Evolutionary conservation across 2,329 filamentous ascomycete species (phyloP).

Genomic region (Hypoxylon sp.): DNA sequence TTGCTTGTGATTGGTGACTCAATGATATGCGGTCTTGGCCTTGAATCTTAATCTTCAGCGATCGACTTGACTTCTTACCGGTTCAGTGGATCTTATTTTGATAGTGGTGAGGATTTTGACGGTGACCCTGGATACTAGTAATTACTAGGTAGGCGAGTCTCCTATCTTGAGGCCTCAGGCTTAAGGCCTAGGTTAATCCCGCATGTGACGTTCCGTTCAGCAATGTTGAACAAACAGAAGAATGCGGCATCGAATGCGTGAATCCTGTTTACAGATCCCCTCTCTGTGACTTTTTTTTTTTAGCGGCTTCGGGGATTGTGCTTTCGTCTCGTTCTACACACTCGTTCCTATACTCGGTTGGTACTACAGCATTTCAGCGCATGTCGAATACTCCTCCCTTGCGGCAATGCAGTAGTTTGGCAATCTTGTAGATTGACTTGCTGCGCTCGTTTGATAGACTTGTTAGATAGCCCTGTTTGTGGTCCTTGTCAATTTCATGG

Average conservation of each 20-base stretch:
- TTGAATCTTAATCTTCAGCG: slow-evolving; percentile 34
- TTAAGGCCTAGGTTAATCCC: slow-evolving; percentile 1
- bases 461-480: slow-evolving; percentile 22
- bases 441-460: slow-evolving; percentile 21
- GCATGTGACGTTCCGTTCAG: slow-evolving; percentile 36
- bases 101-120: slow-evolving; percentile 6
- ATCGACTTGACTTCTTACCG: slow-evolving; percentile 39
- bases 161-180: slow-evolving; percentile 29
- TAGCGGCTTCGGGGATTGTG: slow-evolving; percentile 4
- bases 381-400: slow-evolving; percentile 14
- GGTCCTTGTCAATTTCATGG: slow-evolving; percentile 20
- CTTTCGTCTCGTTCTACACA: slow-evolving; percentile 21
- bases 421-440: slow-evolving; percentile 1
- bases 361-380: neutral
- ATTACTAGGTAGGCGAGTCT: slow-evolving; percentile 3
- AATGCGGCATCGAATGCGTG: slow-evolving; percentile 14
- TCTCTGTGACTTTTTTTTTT: slow-evolving; percentile 3
- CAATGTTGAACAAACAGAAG: slow-evolving; percentile 15
- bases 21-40: slow-evolving; percentile 14
- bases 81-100: slow-evolving; percentile 35
- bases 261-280: slow-evolving; percentile 18
- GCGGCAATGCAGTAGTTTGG: slow-evolving; percentile 12
- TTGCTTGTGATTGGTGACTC: slow-evolving; percentile 29
- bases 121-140: slow-evolving; percentile 8
- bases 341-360: slow-evolving; percentile 13